Base-by-base conservation (phyloP, 805 yeast genomes). In the Pichia cephalocereana region DNA sequence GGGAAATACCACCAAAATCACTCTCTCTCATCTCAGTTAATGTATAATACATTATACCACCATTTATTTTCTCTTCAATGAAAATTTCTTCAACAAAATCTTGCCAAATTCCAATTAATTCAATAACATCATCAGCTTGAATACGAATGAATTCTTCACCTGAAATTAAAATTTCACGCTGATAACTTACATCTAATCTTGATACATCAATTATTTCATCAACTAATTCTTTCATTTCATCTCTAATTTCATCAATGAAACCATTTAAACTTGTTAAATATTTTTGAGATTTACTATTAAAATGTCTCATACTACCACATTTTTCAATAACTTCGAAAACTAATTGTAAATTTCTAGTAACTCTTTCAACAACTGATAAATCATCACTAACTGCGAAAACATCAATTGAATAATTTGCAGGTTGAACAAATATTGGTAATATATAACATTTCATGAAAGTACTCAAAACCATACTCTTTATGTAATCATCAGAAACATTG, bases 251-350 rank as follows among this genome's bases (percentile, higher is more conserved):
- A 45, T 69, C 71, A 40, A 88, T 74, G 58, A 78, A 86, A 41
- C 84, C 90, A 61, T 86, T 86, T 59, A 87, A 69, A 1, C 96
- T 95, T 59, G 85, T 89, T 55, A 87, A 65, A 61, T 79, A 87
- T 43, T 82, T 77, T 54, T 84, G 80, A 30, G 73, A 73, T 1
- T 66, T 54, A 14, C 75, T 76, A 45, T 52, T 51, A 65, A 88
- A 87, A 2, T 86, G 78, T 52, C 75, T 72, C 80, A 87, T 79
- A 5, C 80, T 63, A 23, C 84, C 81, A 37, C 85, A 62, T 62
- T 86, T 95, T 32, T 75, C 68, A 45, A 87, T 57, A 11, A 84
- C 77, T 48, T 80, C 74, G 32, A 80, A 67, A 43, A 86, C 68
- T 46, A 77, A 76, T 18, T 64, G 57, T 48, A 88, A 64, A 58